Percentiles rank a stretch among this genome's conserved stretches.
These are phyloP conservation scores for Penicillium corylophilum DNA, from an alignment of 2,329 filamentous ascomycete species.

Conservation along the genomic window DNA sequence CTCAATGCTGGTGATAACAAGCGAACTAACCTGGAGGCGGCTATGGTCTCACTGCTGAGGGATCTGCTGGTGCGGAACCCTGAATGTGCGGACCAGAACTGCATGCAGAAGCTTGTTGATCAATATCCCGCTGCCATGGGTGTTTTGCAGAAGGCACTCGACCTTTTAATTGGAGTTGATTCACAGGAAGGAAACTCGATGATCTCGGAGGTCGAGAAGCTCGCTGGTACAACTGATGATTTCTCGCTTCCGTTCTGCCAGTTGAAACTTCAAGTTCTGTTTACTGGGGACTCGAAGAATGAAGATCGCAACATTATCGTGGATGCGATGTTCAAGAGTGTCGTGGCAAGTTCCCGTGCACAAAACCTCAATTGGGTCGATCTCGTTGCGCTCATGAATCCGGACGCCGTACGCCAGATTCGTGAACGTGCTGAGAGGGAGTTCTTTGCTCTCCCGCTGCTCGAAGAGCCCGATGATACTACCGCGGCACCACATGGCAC, in stretches of 20 bases:
- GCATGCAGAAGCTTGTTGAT: slow-evolving; percentile 29
- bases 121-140: slow-evolving; percentile 27
- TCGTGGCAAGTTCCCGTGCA: slow-evolving; percentile 35
- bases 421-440: slow-evolving; percentile 43
- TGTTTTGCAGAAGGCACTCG: slow-evolving; percentile 33
- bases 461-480: slow-evolving; percentile 24
- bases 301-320: slow-evolving; percentile 34
- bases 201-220: slow-evolving; percentile 34
- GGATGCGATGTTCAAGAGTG: slow-evolving; percentile 42
- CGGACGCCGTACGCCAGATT: slow-evolving; percentile 40
- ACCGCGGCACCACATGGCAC: slow-evolving; percentile 10
- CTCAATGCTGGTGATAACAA: slow-evolving; percentile 12
- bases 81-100: slow-evolving; percentile 27
- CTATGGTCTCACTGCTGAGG: slow-evolving; percentile 31
- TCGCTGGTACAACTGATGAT: slow-evolving; percentile 39
- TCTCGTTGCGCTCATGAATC: slow-evolving; percentile 39
- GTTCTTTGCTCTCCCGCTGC: slow-evolving; percentile 38
- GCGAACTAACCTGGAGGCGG: slow-evolving; percentile 19
- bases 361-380: slow-evolving; percentile 41
- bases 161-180: slow-evolving; percentile 33
- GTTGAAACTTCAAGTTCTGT: slow-evolving; percentile 43
- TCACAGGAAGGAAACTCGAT: slow-evolving; percentile 18
- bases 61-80: slow-evolving; percentile 37
- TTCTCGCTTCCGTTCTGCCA: slow-evolving; percentile 47
- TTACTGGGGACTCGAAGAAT: slow-evolving; percentile 30